Conservation (phyloP, 148 eudicot species). For the Pharnaceum exiguum region DNA sequence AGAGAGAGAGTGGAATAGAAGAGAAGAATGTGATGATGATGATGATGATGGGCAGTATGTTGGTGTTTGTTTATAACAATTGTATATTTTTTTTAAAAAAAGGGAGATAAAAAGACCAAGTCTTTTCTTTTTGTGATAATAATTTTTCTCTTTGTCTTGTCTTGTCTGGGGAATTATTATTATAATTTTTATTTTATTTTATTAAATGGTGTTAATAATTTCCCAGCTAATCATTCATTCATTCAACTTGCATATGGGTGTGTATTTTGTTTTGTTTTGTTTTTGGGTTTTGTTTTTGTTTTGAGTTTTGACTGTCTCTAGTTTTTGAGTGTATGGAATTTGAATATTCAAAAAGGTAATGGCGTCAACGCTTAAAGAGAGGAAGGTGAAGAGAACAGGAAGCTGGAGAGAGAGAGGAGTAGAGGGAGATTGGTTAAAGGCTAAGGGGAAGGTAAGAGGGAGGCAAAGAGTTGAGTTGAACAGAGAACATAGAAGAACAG, state of each 20-base stretch:
- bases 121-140: background rate
- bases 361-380: slow-evolving; percentile 10
- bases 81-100: background rate
- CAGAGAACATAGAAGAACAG: too few species aligned
- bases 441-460: too few species aligned
- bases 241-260: slow-evolving; percentile 16
- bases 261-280: background rate
- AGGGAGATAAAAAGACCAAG: background rate
- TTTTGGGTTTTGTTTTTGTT: too few species aligned
- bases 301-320: too few species aligned
- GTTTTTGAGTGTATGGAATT: background rate
- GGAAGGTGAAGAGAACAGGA: background rate
- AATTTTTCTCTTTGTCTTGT: slow-evolving; percentile 1
- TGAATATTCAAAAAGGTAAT: slow-evolving; percentile 4
- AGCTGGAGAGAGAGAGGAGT: background rate
- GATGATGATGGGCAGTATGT: too few species aligned
- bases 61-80: background rate
- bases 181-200: too few species aligned
- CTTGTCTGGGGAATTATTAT: slow-evolving; percentile 7
- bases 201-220: too few species aligned
- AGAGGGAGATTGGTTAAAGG: too few species aligned
- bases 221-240: slow-evolving; percentile 25
- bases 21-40: background rate
- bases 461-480: too few species aligned
- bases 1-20: background rate